Evolutionary conservation across 2,329 filamentous ascomycete species (phyloP), one percentile per base, ranked within the genome.

Genomic region (Sarocladiaceae sp.): DNA sequence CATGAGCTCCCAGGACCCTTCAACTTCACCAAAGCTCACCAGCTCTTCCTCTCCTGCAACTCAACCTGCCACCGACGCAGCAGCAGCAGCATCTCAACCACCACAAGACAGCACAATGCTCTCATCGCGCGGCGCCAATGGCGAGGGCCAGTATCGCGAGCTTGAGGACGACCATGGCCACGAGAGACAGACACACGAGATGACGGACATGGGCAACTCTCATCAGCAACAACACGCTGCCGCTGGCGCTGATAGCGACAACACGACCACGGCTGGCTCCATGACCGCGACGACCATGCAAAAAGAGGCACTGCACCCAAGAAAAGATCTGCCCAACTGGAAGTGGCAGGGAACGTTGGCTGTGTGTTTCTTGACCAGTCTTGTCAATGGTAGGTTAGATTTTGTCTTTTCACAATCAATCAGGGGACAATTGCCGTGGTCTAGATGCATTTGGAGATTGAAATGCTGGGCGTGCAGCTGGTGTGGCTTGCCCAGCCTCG

Each of bases 311-410:
- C 20, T 13, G 35, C 45, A 27, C 16, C 33, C 33, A 6, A 45
- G 46, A 29, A 23, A 33, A 13, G 32, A 29, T 24, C 18, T 48
- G 35, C 32, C 47, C 15, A 32, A 40, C 6, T 47, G 42, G 45
- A 45, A 45, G 29, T 49, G 47, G 47, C 44, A 45, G 32, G 41
- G 41, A 19, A 35, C 47, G 16, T n/a, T 49, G n/a, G 35, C 18
- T 27, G 43, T 47, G n/a, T 39, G 46, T 19, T 37, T 45, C 18
- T 24, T 47, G 11, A 43, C 43, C 3, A 47, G 47, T 35, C 15
- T 45, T 16, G 44, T 49, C 33, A 49, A 45, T 18, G 47, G 47
- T 47, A 37, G 4, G 47, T 42, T 18, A 15, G 7, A 9, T 29
- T 6, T 24, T 11, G 21, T 29, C 10, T 18, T 37, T 19, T 12